Evolutionary conservation across 345 rosid genomes (phyloP), one percentile per base, ranked within the genome.

Genomic region (Erysimum cheiranthoides): DNA sequence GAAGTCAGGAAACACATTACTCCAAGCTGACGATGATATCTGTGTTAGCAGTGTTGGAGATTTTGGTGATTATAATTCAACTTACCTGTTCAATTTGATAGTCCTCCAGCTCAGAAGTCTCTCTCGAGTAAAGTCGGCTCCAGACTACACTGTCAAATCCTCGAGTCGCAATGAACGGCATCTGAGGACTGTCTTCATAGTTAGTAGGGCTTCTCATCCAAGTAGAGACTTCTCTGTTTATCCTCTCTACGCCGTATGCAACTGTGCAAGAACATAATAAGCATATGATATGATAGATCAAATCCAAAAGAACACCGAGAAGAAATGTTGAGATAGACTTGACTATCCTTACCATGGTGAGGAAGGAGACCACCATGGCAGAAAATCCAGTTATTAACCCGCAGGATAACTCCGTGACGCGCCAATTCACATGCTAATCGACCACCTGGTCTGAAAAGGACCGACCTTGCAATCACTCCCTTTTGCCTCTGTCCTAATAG

Each of bases 341-440:
- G 46, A 34, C 36, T 52, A 4, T 42, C 39, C 30, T 58, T 87
- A 94, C 97, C 98, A 46, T 94, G 97, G 73, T 80, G 93, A 82
- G 98, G 97, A 78, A 92, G 96, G 73, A 94, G 89, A 65, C 98
- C 97, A 8, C 97, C 98, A 17, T 94, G 97, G 72, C 98, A 94
- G 83, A 94, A 94, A 49, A 94, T 67, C 97, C 98, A 94, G 69
- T 94, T 91, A 81, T 94, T 94, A 72, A 92, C 84, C 77, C 83
- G 86, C 59, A 94, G 86, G 39, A 84, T 84, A 39, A 92, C 92
- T 18, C 88, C 78, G 21, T 94, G 95, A 58, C 84, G 85, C 2
- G 96, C 83, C 83, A 94, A 73, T 61, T 92, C 93, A 57, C 86
- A 80, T 6, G 97, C 97, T 77, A 94, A 67, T 10, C 84, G 91